A percentile compares a stretch with the other conserved stretches of the same genome.
Conservation (phyloP, 208 protist genomes). For the Trypanosoma boissoni region DNA sequence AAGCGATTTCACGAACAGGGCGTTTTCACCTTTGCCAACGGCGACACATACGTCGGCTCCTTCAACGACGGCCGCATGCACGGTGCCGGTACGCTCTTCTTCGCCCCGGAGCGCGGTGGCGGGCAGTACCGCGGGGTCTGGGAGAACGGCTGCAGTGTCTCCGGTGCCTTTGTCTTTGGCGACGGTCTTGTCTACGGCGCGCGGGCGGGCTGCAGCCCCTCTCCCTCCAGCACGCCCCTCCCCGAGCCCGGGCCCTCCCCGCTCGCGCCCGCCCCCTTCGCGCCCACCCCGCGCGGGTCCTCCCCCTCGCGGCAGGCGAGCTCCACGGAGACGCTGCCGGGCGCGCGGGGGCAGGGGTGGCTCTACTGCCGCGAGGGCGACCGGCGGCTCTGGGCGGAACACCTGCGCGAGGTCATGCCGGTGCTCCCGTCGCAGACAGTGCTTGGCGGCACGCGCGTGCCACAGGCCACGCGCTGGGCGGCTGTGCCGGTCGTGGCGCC, state of each 20-base stretch:
- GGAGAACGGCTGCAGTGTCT: constrained; percentile 64
- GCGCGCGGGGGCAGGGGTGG: no score
- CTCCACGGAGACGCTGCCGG: no score
- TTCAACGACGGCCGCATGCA: constrained; percentile 83
- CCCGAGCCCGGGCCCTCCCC: not conserved
- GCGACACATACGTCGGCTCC: constrained; percentile 75
- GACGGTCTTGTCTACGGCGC: constrained; percentile 77
- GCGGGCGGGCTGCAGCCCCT: constrained; percentile 1
- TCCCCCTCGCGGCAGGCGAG: no score
- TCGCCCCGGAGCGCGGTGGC: constrained; percentile 29
- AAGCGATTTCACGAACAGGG: constrained; percentile 74
- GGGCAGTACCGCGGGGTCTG: constrained; percentile 85
- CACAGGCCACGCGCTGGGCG: constrained; percentile 26
- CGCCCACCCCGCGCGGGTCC: no score
- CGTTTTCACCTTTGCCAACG: constrained; percentile 78
- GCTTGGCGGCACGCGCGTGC: constrained; percentile 42
- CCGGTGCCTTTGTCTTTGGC: constrained; percentile 77
- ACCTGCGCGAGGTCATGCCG: constrained; percentile 74
- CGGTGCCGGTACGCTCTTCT: constrained; percentile 81
- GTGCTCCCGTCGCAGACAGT: constrained; percentile 70
- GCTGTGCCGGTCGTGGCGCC: constrained; percentile 26
- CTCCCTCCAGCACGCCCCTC: not conserved
- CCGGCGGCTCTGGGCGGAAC: constrained; percentile 81
- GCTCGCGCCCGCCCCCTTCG: not conserved
- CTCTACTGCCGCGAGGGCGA: constrained; percentile 80